Conservation (phyloP, 1,284 basidiomycete species). For the Porphyrellus sp. region DNA sequence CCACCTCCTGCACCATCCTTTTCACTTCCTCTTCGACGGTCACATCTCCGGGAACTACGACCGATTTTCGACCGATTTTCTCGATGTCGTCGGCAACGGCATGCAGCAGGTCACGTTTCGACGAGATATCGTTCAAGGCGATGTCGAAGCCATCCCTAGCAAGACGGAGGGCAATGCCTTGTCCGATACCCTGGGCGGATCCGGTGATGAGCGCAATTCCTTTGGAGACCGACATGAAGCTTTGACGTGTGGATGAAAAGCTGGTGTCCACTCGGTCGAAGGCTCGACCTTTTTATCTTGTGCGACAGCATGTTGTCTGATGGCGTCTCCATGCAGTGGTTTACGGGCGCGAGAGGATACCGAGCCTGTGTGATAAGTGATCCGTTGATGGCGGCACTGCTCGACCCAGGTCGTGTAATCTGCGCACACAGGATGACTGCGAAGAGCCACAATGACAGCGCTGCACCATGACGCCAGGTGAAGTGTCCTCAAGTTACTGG, state of each 20-base stretch:
- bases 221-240: neutral
- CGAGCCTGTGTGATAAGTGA: neutral
- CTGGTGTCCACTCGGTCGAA: neutral
- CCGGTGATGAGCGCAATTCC: slow-evolving; percentile 5
- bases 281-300: neutral
- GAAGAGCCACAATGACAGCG: neutral
- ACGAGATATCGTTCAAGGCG: slow-evolving; percentile 11
- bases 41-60: slow-evolving; percentile 6
- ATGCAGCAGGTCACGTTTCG: slow-evolving; percentile 8
- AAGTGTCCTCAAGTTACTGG: too few relatives aligned
- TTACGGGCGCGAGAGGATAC: too few relatives aligned
- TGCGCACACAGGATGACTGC: neutral
- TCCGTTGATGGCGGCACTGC: neutral
- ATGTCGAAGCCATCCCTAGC: slow-evolving; percentile 13
- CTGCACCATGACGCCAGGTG: too few relatives aligned
- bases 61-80: slow-evolving; percentile 5
- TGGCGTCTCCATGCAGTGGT: neutral
- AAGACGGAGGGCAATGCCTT: slow-evolving; percentile 10
- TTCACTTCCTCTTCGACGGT: slow-evolving; percentile 5
- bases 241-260: neutral
- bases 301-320: neutral
- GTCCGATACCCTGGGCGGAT: slow-evolving; percentile 1
- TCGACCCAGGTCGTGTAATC: neutral
- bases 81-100: slow-evolving; percentile 7
- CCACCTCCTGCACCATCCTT: slow-evolving; percentile 1